phyloP scores from a whole-genome alignment of 306 rosid species.

The Luffa acutangula region DNA sequence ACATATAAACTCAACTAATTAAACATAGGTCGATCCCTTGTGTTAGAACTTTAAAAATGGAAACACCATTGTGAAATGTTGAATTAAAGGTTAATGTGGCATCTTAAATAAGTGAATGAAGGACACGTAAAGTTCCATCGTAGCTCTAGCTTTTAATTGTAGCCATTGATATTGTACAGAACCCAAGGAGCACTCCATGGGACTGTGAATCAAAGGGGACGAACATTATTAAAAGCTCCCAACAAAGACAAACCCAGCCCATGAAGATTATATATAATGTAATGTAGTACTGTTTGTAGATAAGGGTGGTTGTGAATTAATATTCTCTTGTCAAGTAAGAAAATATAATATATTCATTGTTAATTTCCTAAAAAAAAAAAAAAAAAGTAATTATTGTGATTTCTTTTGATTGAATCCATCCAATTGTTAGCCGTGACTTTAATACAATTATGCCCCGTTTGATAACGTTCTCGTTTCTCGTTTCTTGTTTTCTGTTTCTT shows the following conservation, averaged over 20 bases:
- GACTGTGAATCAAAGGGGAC: neutral
- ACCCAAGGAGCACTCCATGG: neutral
- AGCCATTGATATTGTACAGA: neutral
- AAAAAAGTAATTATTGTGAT: neutral
- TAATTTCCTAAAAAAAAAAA: neutral
- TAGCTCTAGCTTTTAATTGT: neutral
- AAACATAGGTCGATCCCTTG: too few relatives aligned
- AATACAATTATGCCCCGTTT: too few relatives aligned
- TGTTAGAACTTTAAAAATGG: too few relatives aligned
- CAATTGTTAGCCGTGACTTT: neutral
- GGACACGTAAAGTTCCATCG: neutral
- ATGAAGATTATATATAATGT: neutral
- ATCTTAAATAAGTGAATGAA: neutral
- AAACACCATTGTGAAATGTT: neutral
- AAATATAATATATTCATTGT: neutral
- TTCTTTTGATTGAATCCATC: neutral
- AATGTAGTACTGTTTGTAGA: neutral
- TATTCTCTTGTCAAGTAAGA: neutral
- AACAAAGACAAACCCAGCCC: neutral
- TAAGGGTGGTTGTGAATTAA: slow-evolving; percentile 9
- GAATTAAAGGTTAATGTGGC: too few relatives aligned
- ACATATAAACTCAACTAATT: too few relatives aligned
- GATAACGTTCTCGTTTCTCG: too few relatives aligned
- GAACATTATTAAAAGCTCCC: neutral
- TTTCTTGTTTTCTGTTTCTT: too few relatives aligned